Conservation (phyloP, 2,329 filamentous ascomycete genomes). For the Xylaria sp. region DNA sequence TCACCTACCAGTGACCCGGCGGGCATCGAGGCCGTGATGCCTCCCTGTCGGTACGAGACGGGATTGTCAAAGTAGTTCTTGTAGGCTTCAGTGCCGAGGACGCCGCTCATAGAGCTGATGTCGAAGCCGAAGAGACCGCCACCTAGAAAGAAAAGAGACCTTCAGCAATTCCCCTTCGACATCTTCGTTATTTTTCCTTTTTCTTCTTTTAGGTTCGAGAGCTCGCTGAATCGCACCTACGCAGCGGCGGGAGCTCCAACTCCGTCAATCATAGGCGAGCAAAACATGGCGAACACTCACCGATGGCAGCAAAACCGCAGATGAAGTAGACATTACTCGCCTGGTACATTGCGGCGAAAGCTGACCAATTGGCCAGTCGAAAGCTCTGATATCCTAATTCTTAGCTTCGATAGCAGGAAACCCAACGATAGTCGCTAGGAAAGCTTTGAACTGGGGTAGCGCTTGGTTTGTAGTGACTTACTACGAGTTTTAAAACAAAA, state of each 20-base stretch:
- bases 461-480: not conserved
- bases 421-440: not conserved
- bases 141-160: conserved; percentile 53
- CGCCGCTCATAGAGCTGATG: conserved; percentile 77
- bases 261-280: not conserved
- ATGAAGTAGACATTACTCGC: conserved; percentile 67
- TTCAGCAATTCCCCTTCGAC: not conserved
- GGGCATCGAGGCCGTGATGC: conserved; percentile 78
- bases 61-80: conserved; percentile 76
- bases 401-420: not conserved
- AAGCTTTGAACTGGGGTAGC: not conserved
- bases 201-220: not conserved
- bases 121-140: conserved; percentile 82
- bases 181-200: not conserved
- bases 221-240: too few species aligned
- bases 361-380: not conserved
- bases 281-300: conserved; percentile 49
- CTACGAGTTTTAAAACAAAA: not conserved
- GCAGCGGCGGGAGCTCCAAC: not conserved
- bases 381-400: not conserved
- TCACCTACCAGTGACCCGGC: conserved; percentile 72
- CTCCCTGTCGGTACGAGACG: conserved; percentile 68
- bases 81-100: conserved; percentile 74
- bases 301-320: conserved; percentile 70
- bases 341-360: conserved; percentile 51